A percentile compares a stretch with the other conserved stretches of the same genome.
Evolutionary conservation across 805 yeast genomes (phyloP).

Genomic region (Blastobotrys chiropterorum): DNA sequence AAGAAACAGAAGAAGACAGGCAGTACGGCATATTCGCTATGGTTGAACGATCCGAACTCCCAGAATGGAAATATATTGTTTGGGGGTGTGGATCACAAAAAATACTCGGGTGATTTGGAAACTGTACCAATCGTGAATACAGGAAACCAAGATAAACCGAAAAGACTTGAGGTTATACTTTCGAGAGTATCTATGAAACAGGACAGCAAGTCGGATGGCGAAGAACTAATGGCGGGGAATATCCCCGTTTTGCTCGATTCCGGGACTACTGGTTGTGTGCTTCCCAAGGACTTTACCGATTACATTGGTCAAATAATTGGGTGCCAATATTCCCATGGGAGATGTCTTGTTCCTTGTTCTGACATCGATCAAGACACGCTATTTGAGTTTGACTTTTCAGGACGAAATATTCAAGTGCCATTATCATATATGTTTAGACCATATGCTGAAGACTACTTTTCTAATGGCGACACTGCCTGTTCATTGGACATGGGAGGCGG

Average conservation of each 20-base stretch:
- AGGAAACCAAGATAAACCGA: too few relatives aligned
- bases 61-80: conserved; percentile 37
- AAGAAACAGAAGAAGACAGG: conserved; percentile 40
- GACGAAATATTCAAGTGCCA: conserved; percentile 30
- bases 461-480: conserved; percentile 11
- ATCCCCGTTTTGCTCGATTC: conserved; percentile 20
- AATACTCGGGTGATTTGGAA: conserved; percentile 36
- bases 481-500: conserved; percentile 13
- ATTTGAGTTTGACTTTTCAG: conserved; percentile 43
- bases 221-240: too few relatives aligned
- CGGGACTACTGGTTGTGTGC: conserved; percentile 24
- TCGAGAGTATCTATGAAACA: too few relatives aligned
- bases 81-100: conserved; percentile 48
- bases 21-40: conserved; percentile 41
- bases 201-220: too few relatives aligned
- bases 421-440: conserved; percentile 19
- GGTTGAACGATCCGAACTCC: conserved; percentile 34
- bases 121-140: conserved; percentile 21
- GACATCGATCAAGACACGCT: conserved; percentile 36
- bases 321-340: conserved; percentile 27
- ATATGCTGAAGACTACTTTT: conserved; percentile 2
- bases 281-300: conserved; percentile 21
- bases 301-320: conserved; percentile 31
- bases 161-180: too few relatives aligned
- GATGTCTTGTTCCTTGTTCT: conserved; percentile 16